Percentiles rank a stretch among this genome's conserved stretches.
phyloP scores from a whole-genome alignment of 495 filamentous ascomycete species.

The Astrothelium macrocarpum region DNA sequence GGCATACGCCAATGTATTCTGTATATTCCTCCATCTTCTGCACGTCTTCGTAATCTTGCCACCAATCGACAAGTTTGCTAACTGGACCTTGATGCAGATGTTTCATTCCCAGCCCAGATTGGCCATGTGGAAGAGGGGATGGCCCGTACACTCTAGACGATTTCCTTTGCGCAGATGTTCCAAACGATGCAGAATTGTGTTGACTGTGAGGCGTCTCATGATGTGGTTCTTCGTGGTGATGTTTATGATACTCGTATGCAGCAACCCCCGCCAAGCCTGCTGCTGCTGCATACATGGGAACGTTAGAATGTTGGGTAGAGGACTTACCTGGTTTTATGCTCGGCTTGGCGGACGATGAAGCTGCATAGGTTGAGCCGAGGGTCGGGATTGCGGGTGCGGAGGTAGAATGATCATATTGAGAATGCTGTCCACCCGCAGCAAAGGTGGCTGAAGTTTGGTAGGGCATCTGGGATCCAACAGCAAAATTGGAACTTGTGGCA shows the following conservation, averaged over 20 bases:
- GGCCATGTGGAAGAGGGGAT: background rate
- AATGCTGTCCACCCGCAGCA: constrained; percentile 1
- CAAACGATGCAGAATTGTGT: background rate
- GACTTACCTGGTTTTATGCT: constrained; percentile 30
- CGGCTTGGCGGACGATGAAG: constrained; percentile 17
- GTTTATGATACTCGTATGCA: constrained; percentile 32
- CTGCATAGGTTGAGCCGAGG: constrained; percentile 3
- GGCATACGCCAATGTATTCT: constrained; percentile 60
- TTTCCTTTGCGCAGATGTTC: constrained; percentile 8
- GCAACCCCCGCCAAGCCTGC: constrained; percentile 31
- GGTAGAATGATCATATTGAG: constrained; percentile 2
- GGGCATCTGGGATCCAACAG: background rate
- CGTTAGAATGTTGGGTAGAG: constrained; percentile 31
- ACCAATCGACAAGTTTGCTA: constrained; percentile 50
- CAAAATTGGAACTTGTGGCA: background rate
- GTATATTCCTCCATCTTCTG: constrained; percentile 65
- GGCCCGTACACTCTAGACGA: constrained; percentile 9
- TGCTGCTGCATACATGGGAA: constrained; percentile 39
- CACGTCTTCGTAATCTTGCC: constrained; percentile 58
- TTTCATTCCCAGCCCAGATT: background rate
- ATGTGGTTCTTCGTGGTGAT: too few species aligned
- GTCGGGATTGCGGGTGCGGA: constrained; percentile 11
- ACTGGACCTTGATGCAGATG: constrained; percentile 42
- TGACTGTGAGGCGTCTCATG: constrained; percentile 27
- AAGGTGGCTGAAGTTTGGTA: background rate